Evolutionary conservation across 352 stramenopile genomes (phyloP).

Genomic region (Globisporangium nunn): DNA sequence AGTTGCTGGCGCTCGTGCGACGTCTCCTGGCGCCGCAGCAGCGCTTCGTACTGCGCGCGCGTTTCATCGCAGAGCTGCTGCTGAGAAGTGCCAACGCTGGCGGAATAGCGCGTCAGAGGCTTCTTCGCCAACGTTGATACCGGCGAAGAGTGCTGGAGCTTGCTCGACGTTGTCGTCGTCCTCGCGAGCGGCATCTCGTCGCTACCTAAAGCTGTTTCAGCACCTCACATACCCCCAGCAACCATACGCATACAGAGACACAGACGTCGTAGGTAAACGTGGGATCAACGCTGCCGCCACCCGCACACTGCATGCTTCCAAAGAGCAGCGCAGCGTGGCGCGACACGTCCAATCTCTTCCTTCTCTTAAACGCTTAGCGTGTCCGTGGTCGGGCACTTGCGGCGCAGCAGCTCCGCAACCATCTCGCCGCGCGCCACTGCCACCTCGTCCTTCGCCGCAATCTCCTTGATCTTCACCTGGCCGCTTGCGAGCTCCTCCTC

Average conservation of each 20-base stretch:
- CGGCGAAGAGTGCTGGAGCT: not conserved
- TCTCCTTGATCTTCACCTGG: conserved; percentile 96
- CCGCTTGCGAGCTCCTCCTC: conserved; percentile 92
- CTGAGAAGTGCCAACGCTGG: not conserved
- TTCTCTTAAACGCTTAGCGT: conserved; percentile 44
- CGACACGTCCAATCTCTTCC: not conserved
- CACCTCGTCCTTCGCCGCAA: conserved; percentile 89
- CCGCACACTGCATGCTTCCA: not conserved
- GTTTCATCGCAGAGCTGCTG: conserved; percentile 45
- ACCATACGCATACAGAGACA: not conserved
- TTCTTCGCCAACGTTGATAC: conserved; percentile 24
- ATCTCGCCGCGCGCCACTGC: conserved; percentile 68
- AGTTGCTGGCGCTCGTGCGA: conserved; percentile 39
- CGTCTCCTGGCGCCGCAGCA: conserved; percentile 32
- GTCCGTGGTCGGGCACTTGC: conserved; percentile 60
- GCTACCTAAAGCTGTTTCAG: not conserved
- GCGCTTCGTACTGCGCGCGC: conserved; percentile 41
- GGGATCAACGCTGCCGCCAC: not conserved
- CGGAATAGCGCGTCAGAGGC: not conserved
- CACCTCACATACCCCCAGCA: not conserved
- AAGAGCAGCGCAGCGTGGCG: not conserved
- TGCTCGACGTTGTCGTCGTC: not conserved
- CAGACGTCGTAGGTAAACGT: not conserved
- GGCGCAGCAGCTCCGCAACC: conserved; percentile 61
- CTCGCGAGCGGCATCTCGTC: conserved; percentile 2